Conservation (phyloP, 345 rosid species). For the Barbarea vulgaris region DNA sequence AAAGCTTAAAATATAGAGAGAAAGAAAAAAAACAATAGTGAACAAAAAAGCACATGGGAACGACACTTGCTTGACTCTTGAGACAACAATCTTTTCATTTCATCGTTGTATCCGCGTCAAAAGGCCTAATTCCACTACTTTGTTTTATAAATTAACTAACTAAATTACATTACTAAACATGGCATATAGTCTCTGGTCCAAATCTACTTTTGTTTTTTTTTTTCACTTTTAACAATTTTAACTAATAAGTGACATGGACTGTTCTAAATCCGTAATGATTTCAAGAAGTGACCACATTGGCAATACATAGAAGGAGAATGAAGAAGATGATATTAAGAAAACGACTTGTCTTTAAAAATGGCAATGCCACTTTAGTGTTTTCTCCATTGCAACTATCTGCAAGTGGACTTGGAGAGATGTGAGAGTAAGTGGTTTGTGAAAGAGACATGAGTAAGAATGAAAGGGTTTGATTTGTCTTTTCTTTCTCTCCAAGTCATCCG, state of each 20-base stretch:
- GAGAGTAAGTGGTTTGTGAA: constrained; percentile 26
- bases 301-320: constrained; percentile 15
- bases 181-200: constrained; percentile 18
- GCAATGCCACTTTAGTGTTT: constrained; percentile 35
- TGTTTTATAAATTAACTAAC: constrained; percentile 1
- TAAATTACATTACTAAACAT: constrained; percentile 20
- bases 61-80: constrained; percentile 24
- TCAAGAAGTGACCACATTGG: constrained; percentile 25
- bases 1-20: not conserved
- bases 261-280: constrained; percentile 37
- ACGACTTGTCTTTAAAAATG: constrained; percentile 28
- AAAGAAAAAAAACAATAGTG: not conserved
- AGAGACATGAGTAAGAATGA: constrained; percentile 28
- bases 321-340: constrained; percentile 25
- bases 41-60: constrained; percentile 37
- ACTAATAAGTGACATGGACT: constrained; percentile 20
- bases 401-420: constrained; percentile 31
- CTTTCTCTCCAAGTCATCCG: constrained; percentile 33
- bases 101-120: constrained; percentile 41
- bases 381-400: constrained; percentile 30
- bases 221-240: constrained; percentile 26
- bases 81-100: constrained; percentile 22
- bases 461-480: constrained; percentile 34
- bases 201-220: not conserved
- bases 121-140: constrained; percentile 24